A percentile compares a stretch with the other conserved stretches of the same genome.
phyloP scores from a whole-genome alignment of 148 eudicot species.

The Bassia scoparia region DNA sequence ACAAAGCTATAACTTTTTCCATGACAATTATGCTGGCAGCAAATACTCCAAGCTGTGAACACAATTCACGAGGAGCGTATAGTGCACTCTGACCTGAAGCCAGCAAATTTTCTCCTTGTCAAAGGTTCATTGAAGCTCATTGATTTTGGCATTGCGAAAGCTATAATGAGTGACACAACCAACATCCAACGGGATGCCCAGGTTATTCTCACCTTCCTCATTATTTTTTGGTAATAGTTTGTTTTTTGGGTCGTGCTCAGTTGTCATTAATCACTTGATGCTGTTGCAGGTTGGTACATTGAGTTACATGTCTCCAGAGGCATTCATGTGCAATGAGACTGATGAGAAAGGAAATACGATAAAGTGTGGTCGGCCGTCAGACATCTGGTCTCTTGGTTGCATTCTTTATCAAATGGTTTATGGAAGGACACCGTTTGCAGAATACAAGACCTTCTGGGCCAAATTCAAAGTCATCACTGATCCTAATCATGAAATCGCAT shows the following conservation, averaged over 20 bases:
- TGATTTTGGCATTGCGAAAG: slow-evolving; percentile 95
- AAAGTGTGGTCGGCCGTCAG: slow-evolving; percentile 94
- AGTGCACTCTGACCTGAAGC: slow-evolving; percentile 95
- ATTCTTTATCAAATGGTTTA: slow-evolving; percentile 98
- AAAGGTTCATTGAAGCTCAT: slow-evolving; percentile 88
- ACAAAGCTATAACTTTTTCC: slow-evolving; percentile 20
- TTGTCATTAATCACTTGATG: slow-evolving; percentile 5
- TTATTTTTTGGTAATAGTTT: not conserved
- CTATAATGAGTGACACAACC: slow-evolving; percentile 95
- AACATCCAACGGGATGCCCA: slow-evolving; percentile 94
- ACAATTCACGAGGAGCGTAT: slow-evolving; percentile 97
- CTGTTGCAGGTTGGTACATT: slow-evolving; percentile 81
- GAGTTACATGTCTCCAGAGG: slow-evolving; percentile 98
- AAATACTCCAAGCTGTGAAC: slow-evolving; percentile 92
- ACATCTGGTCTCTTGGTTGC: slow-evolving; percentile 99
- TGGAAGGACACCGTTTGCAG: slow-evolving; percentile 88
- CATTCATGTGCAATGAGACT: slow-evolving; percentile 90
- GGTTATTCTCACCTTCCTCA: slow-evolving; percentile 34
- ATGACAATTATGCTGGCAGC: slow-evolving; percentile 43
- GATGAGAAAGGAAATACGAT: slow-evolving; percentile 75
- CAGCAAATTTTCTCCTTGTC: slow-evolving; percentile 95
- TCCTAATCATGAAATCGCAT: slow-evolving; percentile 70
- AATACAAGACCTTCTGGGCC: slow-evolving; percentile 96
- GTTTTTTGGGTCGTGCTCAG: slow-evolving; percentile 7
- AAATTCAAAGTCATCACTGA: slow-evolving; percentile 91